Conservation (phyloP, 2,329 filamentous ascomycete genomes). For the Ambrosiella beaveri region DNA sequence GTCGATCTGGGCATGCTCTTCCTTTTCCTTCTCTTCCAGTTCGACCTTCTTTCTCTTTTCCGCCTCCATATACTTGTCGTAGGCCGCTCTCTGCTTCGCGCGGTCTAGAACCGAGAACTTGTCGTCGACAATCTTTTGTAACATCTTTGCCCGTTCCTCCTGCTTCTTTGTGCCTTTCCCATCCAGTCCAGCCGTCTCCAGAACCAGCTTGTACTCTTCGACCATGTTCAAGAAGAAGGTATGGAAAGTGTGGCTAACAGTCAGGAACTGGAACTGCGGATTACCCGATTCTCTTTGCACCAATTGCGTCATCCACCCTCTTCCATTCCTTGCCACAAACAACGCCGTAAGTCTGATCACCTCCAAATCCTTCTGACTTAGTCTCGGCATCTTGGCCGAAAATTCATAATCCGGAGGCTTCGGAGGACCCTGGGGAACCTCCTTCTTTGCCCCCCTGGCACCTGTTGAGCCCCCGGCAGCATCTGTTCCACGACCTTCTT, state of each 20-base stretch:
- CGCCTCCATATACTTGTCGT: conserved; percentile 64
- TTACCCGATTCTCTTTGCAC: conserved; percentile 80
- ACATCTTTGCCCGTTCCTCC: conserved; percentile 51
- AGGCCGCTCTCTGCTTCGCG: conserved; percentile 74
- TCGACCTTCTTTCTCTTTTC: conserved; percentile 84
- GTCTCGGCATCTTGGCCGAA: conserved; percentile 91
- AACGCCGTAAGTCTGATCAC: conserved; percentile 62
- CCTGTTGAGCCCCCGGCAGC: conserved; percentile 59
- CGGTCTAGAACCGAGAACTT: conserved; percentile 64
- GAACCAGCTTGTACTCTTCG: conserved; percentile 76
- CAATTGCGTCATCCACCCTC: conserved; percentile 77
- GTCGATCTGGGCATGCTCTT: conserved; percentile 69
- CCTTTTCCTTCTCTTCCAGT: conserved; percentile 63
- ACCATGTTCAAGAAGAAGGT: conserved; percentile 87
- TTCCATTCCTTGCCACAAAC: conserved; percentile 83
- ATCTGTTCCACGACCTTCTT: conserved; percentile 62
- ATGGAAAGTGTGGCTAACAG: conserved; percentile 88
- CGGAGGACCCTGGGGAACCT: conserved; percentile 63
- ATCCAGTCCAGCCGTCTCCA: conserved; percentile 50
- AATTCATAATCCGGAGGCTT: conserved; percentile 81
- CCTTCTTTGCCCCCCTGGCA: conserved; percentile 28
- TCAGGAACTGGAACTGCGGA: conserved; percentile 89
- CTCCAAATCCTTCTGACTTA: conserved; percentile 82
- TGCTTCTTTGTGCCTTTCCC: conserved; percentile 51
- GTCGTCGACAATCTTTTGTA: conserved; percentile 60